Base-by-base conservation (phyloP, 257 asterid species). In the Eucommia ulmoides region DNA sequence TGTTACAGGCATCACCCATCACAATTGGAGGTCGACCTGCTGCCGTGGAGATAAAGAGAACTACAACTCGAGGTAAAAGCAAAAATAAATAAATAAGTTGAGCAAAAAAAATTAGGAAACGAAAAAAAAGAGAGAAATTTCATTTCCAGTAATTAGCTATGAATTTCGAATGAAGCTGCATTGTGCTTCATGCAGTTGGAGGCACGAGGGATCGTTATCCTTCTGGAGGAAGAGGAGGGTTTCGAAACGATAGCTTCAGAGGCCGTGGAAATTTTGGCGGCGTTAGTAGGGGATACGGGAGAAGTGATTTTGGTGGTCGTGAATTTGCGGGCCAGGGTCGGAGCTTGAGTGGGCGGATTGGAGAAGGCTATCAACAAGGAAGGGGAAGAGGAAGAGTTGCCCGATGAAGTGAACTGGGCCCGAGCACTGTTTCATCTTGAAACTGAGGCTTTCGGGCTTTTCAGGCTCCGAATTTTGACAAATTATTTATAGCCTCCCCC, bases 21-120 rank as follows among this genome's bases (percentile, higher is more conserved):
- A 63, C 58, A 52, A 72, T 83, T 22, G 87, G 79, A 8, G 75
- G 70, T 52, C 80, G 74, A 53, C 83, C 63, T 67, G 89, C 77
- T 49, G 67, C 59, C 16, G 81, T 83, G 49, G 94, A 87, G 76
- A 79, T 72, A 59, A 87, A 87, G 75, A 83, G 89, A 66, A 74
- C 96, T 33, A 78, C 82, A 20, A 68, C 87, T 53, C 73, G 93
- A 80, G 84, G 96, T 74, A 51, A 73, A 73, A 19, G 41, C 57
- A 26, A 26, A 26, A 12, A 26, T 12, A 6, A 26, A 26, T 12
- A 26, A 26, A 4, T 4, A 26, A 4, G 12, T 12, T 26, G 6
- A 26, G 6, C 38, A 26, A 26, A 26, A 26, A 26, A 26, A 6
- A 26, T 4, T 26, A 26, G 12, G 12, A 26, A 26, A 12, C 38